A percentile compares a stretch with the other conserved stretches of the same genome.
These are phyloP conservation scores for Trichoderma hamatum DNA, from an alignment of 2,329 filamentous ascomycete genomes.

Conservation along the genomic window DNA sequence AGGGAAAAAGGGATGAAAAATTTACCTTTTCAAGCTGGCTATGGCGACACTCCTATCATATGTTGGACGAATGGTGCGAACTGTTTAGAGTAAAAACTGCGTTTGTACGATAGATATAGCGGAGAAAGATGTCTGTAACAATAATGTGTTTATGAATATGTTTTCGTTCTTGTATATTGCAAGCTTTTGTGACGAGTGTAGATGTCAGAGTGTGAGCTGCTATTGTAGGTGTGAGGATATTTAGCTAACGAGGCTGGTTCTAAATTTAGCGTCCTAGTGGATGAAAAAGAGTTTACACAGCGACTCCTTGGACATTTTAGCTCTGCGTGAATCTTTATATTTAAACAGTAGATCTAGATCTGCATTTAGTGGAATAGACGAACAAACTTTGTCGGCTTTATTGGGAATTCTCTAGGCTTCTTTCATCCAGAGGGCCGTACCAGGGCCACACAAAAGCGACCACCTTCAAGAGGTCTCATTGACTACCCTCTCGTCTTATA, in stretches of 20 bases:
- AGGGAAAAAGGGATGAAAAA: neutral
- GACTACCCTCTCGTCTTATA: neutral
- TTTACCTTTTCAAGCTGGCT: neutral
- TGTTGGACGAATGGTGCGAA: conserved; percentile 1
- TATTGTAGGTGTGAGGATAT: conserved; percentile 28
- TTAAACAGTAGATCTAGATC: neutral
- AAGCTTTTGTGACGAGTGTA: neutral
- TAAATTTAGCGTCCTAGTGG: conserved; percentile 13
- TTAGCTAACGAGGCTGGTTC: conserved; percentile 38
- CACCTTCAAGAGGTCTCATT: neutral
- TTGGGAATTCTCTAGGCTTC: neutral
- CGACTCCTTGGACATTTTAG: neutral
- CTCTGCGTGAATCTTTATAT: neutral
- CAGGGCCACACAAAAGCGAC: neutral
- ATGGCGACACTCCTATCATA: conserved; percentile 23
- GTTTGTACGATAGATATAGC: conserved; percentile 32
- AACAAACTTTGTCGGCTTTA: neutral
- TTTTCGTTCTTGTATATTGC: neutral
- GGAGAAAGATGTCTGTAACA: conserved; percentile 28
- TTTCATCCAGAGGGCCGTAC: neutral
- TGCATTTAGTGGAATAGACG: neutral
- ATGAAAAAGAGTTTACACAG: conserved; percentile 8
- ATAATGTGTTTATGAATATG: neutral
- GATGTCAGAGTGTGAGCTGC: neutral
- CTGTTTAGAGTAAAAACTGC: conserved; percentile 1